Evolutionary conservation across 2,329 filamentous ascomycete genomes (phyloP), one percentile per base, ranked within the genome.

Genomic region (Calonectria multiphialidica): DNA sequence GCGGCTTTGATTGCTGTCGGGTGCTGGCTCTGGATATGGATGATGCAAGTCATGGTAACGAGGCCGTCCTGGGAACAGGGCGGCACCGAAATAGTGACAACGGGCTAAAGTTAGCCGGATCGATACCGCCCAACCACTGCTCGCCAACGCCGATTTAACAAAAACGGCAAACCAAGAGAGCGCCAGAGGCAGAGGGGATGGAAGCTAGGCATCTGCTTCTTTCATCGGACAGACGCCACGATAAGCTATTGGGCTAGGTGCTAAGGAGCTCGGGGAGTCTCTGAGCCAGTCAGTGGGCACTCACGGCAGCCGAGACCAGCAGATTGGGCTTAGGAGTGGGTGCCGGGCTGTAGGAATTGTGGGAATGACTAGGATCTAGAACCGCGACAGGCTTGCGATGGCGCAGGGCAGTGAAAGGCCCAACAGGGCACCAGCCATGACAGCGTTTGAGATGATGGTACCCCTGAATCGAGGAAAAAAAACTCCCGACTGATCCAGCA

Each of bases 381-480:
- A 68, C 69, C 68, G 64, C 57, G 69, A 67, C 65, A 66, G 68
- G 64, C 49, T 65, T 61, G 65, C 57, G 69, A 67, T 71, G 69
- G 69, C 69, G 55, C 57, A 68, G 66, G 66, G 66, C 44, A 68
- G 49, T 25, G 25, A 50, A 70, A 55, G 67, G 59, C 57, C 50
- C 53, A 59, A 53, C 68, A 66, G 64, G 57, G 64, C 55, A 63
- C 63, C 42, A 65, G 53, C 45, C 47, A 47, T 66, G 55, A 63
- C 63, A 67, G 47, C 53, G 53, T 59, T 59, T 59, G 53, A 59
- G 67, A 57, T 44, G 59, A 55, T 30, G 33, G 53, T 44, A 68
- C 69, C 69, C 69, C 69, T 68, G 69, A 71, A 68, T 71, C 50
- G 50, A 59, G 53, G 50, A 40, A 40, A 67, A 68, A 57, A 64